These are phyloP conservation scores for Alternaria ethzedia DNA, from an alignment of 2,329 filamentous ascomycete genomes.

Conservation along the genomic window DNA sequence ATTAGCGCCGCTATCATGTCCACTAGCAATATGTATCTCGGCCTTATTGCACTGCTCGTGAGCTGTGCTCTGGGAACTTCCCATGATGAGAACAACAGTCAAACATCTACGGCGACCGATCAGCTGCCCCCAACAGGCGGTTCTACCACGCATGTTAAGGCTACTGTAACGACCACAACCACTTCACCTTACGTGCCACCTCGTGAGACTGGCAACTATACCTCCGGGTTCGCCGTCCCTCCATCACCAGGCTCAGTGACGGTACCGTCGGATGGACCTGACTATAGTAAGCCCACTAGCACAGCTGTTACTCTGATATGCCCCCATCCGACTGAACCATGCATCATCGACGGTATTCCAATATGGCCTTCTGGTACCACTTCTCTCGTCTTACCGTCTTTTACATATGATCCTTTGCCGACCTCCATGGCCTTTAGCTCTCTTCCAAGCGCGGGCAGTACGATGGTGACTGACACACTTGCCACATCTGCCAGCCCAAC, in stretches of 20 bases:
- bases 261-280: not conserved
- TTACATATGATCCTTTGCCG: not conserved
- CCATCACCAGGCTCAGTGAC: not conserved
- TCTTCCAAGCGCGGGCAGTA: not conserved
- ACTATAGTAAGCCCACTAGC: not conserved
- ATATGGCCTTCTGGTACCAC: constrained; percentile 1
- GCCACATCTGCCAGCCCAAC: not conserved
- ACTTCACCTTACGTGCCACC: not conserved
- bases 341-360: constrained; percentile 4
- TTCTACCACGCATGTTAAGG: not conserved
- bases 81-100: not conserved
- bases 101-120: not conserved
- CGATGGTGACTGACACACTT: not conserved
- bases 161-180: not conserved
- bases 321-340: not conserved
- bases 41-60: not conserved
- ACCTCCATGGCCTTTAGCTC: not conserved
- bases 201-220: not conserved
- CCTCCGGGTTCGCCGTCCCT: not conserved
- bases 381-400: not conserved
- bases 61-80: not conserved
- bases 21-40: not conserved
- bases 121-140: not conserved
- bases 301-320: not conserved
- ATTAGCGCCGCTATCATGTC: not conserved